Percentiles rank a stretch among this genome's conserved stretches.
phyloP scores from a whole-genome alignment of 2,329 filamentous ascomycete species.

The Colletotrichum theobromicola region DNA sequence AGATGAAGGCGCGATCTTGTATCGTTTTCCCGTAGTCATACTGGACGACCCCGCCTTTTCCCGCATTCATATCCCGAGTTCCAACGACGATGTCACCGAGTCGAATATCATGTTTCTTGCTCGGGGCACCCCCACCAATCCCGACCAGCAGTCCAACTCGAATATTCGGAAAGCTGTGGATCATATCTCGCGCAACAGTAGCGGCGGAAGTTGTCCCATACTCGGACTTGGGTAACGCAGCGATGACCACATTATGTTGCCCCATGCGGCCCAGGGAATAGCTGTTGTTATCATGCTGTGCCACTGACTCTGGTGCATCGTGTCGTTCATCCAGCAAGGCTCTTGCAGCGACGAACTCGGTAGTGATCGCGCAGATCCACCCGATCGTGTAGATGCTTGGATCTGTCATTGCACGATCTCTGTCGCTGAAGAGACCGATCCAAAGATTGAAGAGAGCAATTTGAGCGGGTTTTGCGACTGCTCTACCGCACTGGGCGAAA shows the following conservation, averaged over 20 bases:
- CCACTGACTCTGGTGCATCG: not conserved
- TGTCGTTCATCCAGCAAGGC: not conserved
- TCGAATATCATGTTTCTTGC: slow-evolving; percentile 16
- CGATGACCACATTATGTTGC: slow-evolving; percentile 24
- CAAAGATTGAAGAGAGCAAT: too few species aligned
- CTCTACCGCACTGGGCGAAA: too few species aligned
- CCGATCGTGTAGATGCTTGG: not conserved
- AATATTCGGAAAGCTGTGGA: slow-evolving; percentile 24
- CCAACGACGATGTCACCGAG: slow-evolving; percentile 25
- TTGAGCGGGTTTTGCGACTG: too few species aligned
- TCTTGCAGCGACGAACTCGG: not conserved
- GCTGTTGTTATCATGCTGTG: not conserved
- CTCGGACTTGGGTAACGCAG: slow-evolving; percentile 1
- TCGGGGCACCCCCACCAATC: slow-evolving; percentile 28
- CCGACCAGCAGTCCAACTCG: slow-evolving; percentile 21
- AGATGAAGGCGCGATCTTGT: not conserved
- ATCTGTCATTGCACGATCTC: not conserved
- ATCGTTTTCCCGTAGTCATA: slow-evolving; percentile 20
- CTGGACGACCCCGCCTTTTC: slow-evolving; percentile 18
- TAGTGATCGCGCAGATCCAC: not conserved
- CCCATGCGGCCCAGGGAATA: slow-evolving; percentile 21
- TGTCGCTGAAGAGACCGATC: too few species aligned
- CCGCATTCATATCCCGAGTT: not conserved
- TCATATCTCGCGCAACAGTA: slow-evolving; percentile 30
- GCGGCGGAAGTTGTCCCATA: slow-evolving; percentile 15